Evolutionary conservation across 169 alveolate genomes (phyloP), one percentile per base, ranked within the genome.

Genomic region (Fabrea salina): DNA sequence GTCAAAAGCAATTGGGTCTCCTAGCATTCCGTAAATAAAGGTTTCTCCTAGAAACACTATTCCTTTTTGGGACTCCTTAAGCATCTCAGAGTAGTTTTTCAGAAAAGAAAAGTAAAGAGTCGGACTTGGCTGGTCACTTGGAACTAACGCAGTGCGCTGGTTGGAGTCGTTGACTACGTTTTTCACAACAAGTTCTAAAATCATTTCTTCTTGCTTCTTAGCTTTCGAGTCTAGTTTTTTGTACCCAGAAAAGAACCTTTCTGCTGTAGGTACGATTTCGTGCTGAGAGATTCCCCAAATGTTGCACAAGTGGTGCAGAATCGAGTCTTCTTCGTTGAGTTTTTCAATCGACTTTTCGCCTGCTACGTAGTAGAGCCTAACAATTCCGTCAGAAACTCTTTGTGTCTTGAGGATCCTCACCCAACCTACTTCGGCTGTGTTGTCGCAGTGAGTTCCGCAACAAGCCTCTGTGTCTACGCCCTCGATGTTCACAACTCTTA

Each of bases 381-480:
- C 95, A 71, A 93, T 91, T 53, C 97, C 97, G 81, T 93, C 97
- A 27, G 94, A 89, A 71, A 93, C 86, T 83, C 95, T 84, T 57
- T 88, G 79, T 19, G 94, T 79, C 75, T 93, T 93, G 19, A 90
- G 82, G 4, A 93, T 66, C 67, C 89, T 86, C 30, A 93, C 84
- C 91, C 93, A 88, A 32, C 97, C 97, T 5, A 93, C 97, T 88
- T 93, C 95, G 33, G 94, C 77, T 37, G 97, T 93, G 78, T 85
- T 86, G 74, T 93, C 97, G 53, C 94, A 88, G 80, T 93, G 97
- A 68, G 97, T 93, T 58, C 97, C 97, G 79, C 97, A 93, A 71
- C 97, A 93, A 13, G 97, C 97, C 82, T 93, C 97, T 67, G 93
- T 89, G 82, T 93, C 97, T 22, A 84, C 88, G 39, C 86, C 94